Conservation (phyloP, 2,329 filamentous ascomycete species). For the Penicillium verrucosum region DNA sequence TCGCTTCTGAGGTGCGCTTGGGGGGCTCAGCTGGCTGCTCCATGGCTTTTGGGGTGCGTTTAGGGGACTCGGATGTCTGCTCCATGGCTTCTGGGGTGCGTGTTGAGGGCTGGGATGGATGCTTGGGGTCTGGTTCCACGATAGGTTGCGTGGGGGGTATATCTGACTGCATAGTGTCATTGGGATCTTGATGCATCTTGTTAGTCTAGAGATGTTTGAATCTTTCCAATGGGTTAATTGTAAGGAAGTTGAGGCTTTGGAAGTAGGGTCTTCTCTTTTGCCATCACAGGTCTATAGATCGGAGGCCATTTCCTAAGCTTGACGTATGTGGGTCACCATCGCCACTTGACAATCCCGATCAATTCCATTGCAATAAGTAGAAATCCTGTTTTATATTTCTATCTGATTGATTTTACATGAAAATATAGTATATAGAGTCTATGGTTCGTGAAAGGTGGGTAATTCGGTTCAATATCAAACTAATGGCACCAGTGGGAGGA, state of each 20-base stretch:
- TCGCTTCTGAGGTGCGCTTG: background rate
- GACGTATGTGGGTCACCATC: slow-evolving; percentile 23
- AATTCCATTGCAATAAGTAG: slow-evolving; percentile 1
- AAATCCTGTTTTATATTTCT: background rate
- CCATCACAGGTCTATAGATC: slow-evolving; percentile 8
- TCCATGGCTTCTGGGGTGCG: background rate
- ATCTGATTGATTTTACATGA: background rate
- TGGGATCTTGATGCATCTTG: slow-evolving; percentile 3
- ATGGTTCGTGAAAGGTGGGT: background rate
- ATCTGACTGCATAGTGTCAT: background rate
- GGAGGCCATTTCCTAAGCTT: slow-evolving; percentile 17
- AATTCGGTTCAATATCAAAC: background rate
- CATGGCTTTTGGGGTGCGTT: background rate
- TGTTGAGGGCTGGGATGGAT: background rate
- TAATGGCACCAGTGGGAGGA: background rate
- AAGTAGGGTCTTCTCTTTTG: background rate
- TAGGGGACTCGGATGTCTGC: background rate
- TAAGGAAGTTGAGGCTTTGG: background rate
- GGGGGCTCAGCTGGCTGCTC: background rate
- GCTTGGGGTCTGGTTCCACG: background rate
- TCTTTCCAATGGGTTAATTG: background rate
- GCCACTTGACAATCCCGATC: slow-evolving; percentile 9
- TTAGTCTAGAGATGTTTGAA: background rate
- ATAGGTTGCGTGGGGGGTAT: slow-evolving; percentile 5
- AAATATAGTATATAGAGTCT: background rate